These are phyloP conservation scores for Xylariaceae sp. DNA, from an alignment of 2,329 filamentous ascomycete genomes.

Conservation along the genomic window DNA sequence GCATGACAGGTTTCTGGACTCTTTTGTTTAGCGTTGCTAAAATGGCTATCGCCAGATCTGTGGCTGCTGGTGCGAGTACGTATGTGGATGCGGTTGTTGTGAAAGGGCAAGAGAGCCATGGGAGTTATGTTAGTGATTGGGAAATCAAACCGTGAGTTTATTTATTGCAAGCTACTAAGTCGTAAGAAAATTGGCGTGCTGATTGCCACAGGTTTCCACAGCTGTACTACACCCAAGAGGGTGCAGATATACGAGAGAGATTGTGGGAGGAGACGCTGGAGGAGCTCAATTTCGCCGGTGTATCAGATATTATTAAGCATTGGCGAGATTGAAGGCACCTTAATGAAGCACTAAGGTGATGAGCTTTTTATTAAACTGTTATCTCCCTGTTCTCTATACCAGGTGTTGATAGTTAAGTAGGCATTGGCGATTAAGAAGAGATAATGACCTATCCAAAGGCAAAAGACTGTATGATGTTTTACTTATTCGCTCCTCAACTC, in stretches of 20 bases:
- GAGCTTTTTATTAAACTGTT: too few species aligned
- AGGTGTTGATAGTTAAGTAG: too few species aligned
- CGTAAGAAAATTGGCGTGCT: slow-evolving; percentile 1
- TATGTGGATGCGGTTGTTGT: slow-evolving; percentile 21
- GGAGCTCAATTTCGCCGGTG: slow-evolving; percentile 27
- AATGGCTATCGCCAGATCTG: slow-evolving; percentile 7
- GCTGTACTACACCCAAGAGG: slow-evolving; percentile 23
- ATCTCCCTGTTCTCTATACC: too few species aligned
- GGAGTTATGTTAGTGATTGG: slow-evolving; percentile 26
- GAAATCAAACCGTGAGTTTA: slow-evolving; percentile 23
- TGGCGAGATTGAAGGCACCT: slow-evolving; percentile 14
- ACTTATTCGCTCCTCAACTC: slow-evolving; percentile 6
- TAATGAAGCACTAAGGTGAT: too few species aligned
- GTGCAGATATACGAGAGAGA: slow-evolving; percentile 18
- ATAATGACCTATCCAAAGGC: not conserved
- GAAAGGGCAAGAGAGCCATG: slow-evolving; percentile 21
- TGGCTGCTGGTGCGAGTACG: slow-evolving; percentile 14
- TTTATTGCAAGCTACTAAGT: not conserved
- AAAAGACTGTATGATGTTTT: slow-evolving; percentile 7
- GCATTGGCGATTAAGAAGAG: too few species aligned
- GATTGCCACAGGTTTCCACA: slow-evolving; percentile 20
- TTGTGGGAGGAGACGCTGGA: slow-evolving; percentile 31
- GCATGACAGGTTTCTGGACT: not conserved
- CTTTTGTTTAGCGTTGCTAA: slow-evolving; percentile 2
- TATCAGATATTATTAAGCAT: slow-evolving; percentile 20